Evolutionary conservation across 2,329 filamentous ascomycete species (phyloP).

Genomic region (Aureobasidium sp.): DNA sequence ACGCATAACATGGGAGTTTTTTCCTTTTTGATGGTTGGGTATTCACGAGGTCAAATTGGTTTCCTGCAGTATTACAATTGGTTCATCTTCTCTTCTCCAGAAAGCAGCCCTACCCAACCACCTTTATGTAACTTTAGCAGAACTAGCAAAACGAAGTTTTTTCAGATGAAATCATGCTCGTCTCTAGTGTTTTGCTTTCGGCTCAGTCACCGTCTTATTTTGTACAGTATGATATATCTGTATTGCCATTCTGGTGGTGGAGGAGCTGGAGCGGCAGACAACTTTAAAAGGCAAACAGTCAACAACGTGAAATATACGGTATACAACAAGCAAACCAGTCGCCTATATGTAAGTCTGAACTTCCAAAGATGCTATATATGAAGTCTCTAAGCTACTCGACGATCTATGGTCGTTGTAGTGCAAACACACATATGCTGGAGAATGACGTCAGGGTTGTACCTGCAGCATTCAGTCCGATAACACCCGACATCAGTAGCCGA

Average conservation of each 20-base stretch:
- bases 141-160: neutral
- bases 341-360: too few species aligned
- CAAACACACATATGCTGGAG: neutral
- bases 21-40: neutral
- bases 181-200: neutral
- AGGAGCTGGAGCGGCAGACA: too few species aligned
- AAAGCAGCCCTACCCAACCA: neutral
- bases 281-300: too few species aligned
- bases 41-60: slow-evolving; percentile 1
- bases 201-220: too few species aligned
- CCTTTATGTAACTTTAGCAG: slow-evolving; percentile 5
- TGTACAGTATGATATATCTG: too few species aligned
- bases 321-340: neutral
- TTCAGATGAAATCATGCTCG: neutral
- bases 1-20: slow-evolving; percentile 8
- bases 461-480: neutral
- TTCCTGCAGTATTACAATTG: slow-evolving; percentile 1
- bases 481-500: neutral
- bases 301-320: too few species aligned
- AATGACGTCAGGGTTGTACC: neutral
- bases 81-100: neutral
- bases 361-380: too few species aligned
- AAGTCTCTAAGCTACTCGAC: neutral
- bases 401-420: neutral
- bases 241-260: too few species aligned